phyloP scores from a whole-genome alignment of 2,329 filamentous ascomycete genomes.

The Talaromyces sp. region DNA sequence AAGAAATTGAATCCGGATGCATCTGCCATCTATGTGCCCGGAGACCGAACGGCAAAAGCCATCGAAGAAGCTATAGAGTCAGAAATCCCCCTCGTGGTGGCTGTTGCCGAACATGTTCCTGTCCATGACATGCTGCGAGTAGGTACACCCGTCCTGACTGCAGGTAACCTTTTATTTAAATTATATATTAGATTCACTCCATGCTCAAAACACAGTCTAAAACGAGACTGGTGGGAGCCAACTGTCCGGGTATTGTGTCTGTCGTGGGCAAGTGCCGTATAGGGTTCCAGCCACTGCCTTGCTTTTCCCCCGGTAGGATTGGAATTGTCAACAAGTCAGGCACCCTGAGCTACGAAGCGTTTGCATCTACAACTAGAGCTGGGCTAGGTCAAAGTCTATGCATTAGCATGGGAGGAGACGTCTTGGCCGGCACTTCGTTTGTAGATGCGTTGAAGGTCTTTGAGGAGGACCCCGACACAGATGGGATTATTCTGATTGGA shows the following conservation, averaged over 20 bases:
- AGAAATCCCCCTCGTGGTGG: slow-evolving; percentile 71
- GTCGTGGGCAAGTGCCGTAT: slow-evolving; percentile 65
- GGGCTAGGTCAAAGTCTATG: slow-evolving; percentile 73
- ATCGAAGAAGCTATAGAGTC: slow-evolving; percentile 78
- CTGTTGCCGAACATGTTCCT: slow-evolving; percentile 76
- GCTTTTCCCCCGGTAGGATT: slow-evolving; percentile 64
- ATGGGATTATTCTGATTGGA: slow-evolving; percentile 68
- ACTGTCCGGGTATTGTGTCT: slow-evolving; percentile 75
- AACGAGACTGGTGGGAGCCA: slow-evolving; percentile 72
- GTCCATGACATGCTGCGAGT: slow-evolving; percentile 72
- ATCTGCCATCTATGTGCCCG: slow-evolving; percentile 74
- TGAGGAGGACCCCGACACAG: slow-evolving; percentile 61
- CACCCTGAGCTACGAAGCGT: slow-evolving; percentile 75
- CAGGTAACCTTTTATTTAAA: neutral
- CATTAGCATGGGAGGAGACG: slow-evolving; percentile 73
- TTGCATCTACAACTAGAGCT: slow-evolving; percentile 67
- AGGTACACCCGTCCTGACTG: slow-evolving; percentile 18
- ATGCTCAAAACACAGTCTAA: slow-evolving; percentile 67
- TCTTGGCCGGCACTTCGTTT: slow-evolving; percentile 69
- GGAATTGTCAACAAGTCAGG: slow-evolving; percentile 78
- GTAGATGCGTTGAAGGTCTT: slow-evolving; percentile 66
- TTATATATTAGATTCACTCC: slow-evolving; percentile 54
- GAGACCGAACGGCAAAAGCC: slow-evolving; percentile 65
- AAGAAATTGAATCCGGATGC: slow-evolving; percentile 69
- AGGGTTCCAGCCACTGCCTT: slow-evolving; percentile 72